Conservation (phyloP, 495 filamentous ascomycete genomes). For the Hypoxylon trugodes region DNA sequence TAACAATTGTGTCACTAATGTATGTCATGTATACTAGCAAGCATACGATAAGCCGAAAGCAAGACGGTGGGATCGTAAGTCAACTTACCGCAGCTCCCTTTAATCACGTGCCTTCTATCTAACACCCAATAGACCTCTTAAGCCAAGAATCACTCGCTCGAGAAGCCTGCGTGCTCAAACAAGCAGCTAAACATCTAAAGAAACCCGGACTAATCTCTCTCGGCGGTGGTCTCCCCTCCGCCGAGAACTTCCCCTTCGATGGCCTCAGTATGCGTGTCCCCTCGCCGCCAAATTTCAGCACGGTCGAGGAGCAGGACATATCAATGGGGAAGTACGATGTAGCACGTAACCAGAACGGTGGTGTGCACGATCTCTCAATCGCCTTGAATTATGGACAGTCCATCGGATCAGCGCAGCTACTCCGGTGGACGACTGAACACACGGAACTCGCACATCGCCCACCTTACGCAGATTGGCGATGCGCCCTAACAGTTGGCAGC, state of each 20-base stretch:
- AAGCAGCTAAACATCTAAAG: conserved; percentile 74
- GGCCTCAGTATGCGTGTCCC: conserved; percentile 49
- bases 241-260: conserved; percentile 81
- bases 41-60: conserved; percentile 73
- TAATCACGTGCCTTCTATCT: conserved; percentile 17
- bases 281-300: conserved; percentile 67
- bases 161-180: conserved; percentile 75
- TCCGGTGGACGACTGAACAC: conserved; percentile 91
- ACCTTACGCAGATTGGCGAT: conserved; percentile 86
- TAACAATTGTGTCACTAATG: not conserved
- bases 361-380: conserved; percentile 72
- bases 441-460: conserved; percentile 79
- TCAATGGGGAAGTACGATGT: conserved; percentile 84
- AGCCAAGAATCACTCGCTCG: conserved; percentile 64
- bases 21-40: conserved; percentile 43
- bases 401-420: conserved; percentile 82
- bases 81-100: not conserved
- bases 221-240: conserved; percentile 88
- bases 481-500: conserved; percentile 76
- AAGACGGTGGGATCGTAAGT: conserved; percentile 86
- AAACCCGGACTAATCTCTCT: conserved; percentile 83
- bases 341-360: conserved; percentile 47
- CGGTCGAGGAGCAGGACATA: conserved; percentile 67
- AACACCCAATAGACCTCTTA: conserved; percentile 54
- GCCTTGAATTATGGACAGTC: conserved; percentile 92